Base-by-base conservation (phyloP, 148 eudicot species). In the Dianthus caryophyllus region DNA sequence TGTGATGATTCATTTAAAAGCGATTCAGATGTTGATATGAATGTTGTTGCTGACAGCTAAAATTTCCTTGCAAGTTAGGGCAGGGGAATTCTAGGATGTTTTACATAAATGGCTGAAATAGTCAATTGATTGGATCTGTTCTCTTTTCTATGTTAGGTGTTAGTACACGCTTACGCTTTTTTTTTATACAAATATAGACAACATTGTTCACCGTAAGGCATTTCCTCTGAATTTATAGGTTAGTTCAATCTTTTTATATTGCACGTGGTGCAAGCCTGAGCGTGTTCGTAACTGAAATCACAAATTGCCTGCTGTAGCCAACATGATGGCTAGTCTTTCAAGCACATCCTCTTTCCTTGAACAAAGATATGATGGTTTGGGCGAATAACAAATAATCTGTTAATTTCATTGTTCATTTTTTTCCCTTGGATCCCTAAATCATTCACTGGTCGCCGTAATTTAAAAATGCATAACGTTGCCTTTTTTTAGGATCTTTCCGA, bases 401-500 rank as follows among this genome's bases (percentile, higher is more conserved):
- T 33, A 6, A 17, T 39, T 68, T 55, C 60, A 8, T 54, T 17
- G 22, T 33, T 48, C 36, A 1, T 54, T 67, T 9, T 8, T 17
- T 39, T 33, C 38, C 38, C 18, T 60, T 59, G 30, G 59, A 38
- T 16, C 48, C 38, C 27, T 62, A n/a, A 7, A 39, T 58, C 58
- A 33, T 74, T 61, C 17, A 1, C 16, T 27, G 16, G 39, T 69
- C 11, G 7, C 2, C 33, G 38, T n/a, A 0, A 56, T 25, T 65
- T 29, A 64, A 49, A 70, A 20, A 26, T 55, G 60, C 38, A 65
- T 14, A 31, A 50, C 47, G 50, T 70, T 71, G 52, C 41, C 31
- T 67, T 58, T 51, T 67, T 58, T 51, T 77, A 92, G 98, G 98
- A 81, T 44, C 75, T 78, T 41, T 84, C 88, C 76, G 96, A 85